Evolutionary conservation across 2,329 filamentous ascomycete species (phyloP), one percentile per base, ranked within the genome.

Genomic region (Alternaria angustiovoidea): DNA sequence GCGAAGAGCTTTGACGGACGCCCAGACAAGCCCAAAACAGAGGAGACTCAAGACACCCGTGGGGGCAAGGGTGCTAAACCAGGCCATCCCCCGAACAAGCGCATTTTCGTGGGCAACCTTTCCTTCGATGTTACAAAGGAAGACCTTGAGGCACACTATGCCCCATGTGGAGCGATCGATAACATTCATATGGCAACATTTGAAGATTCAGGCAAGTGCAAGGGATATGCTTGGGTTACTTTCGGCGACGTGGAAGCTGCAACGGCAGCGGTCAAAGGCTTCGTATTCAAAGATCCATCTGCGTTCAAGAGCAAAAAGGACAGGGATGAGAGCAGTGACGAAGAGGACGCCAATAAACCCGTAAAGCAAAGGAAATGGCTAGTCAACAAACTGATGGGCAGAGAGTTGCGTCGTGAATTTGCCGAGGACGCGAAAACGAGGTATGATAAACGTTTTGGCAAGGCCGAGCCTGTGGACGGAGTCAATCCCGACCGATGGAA

Each of bases 131-230:
- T 81, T 20, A 83, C 89, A 7, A 91, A 94, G 70, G 93, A 97
- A 55, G 89, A 92, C 69, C 80, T 99, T 51, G 84, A 88, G 67
- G 85, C 89, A 65, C 92, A 97, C 75, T 98, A 97, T 78, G 85
- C 86, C 49, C 92, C 90, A 76, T 98, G 94, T 75, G 95, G 95
- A 51, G 85, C 89, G 63, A 88, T 98, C 63, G 87, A 89, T 54
- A 91, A 91, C 81, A 86, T 93, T 65, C 94, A 96, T 80, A 84
- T 98, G 67, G 95, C 95, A 3, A 97, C 94, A 0, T 99, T 99
- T 75, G 92, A 98, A 79, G 96, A 99, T 78, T 90, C 90, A 20
- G 95, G 95, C 43, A 99, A 98, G 82, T 99, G 95, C 83, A 98
- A 98, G 82, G 96, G 95, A 18, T 99, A 91, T 80, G 95, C 90